These are phyloP conservation scores for Pythium phragmitis DNA, from an alignment of 352 stramenopile species.

Conservation along the genomic window DNA sequence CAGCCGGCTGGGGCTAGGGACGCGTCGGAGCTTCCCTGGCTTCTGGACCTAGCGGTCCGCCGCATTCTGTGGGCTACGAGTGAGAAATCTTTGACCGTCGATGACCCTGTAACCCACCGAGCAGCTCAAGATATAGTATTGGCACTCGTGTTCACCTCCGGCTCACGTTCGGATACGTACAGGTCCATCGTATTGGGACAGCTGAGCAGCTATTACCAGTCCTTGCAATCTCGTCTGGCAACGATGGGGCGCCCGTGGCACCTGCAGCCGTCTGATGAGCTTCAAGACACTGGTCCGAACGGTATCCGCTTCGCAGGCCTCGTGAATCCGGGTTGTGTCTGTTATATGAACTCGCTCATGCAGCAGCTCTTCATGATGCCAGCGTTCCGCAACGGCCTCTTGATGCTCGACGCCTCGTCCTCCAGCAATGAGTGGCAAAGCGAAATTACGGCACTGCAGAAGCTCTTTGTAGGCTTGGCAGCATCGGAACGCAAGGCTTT, in stretches of 20 bases:
- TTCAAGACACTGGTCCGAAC: constrained; percentile 17
- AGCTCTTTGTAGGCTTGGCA: constrained; percentile 59
- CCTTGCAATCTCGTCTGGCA: constrained; percentile 5
- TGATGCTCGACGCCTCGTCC: constrained; percentile 34
- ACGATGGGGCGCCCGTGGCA: constrained; percentile 57
- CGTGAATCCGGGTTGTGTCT: constrained; percentile 98
- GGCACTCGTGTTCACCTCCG: constrained; percentile 4
- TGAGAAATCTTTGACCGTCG: background rate
- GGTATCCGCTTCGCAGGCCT: constrained; percentile 69
- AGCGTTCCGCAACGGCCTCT: constrained; percentile 50
- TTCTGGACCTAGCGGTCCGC: constrained; percentile 2
- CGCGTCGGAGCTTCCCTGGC: background rate
- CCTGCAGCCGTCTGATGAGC: constrained; percentile 44
- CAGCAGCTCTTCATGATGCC: constrained; percentile 94
- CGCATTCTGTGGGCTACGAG: constrained; percentile 15
- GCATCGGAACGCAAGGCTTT: constrained; percentile 43
- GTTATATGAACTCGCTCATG: constrained; percentile 99
- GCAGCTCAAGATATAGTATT: constrained; percentile 9
- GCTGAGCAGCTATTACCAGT: constrained; percentile 5
- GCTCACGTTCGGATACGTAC: background rate
- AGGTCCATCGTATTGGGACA: background rate
- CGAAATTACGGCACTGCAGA: constrained; percentile 66
- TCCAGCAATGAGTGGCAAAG: constrained; percentile 35
- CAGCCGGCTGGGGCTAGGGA: background rate
- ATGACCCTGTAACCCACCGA: constrained; percentile 10